Percentiles rank a stretch among this genome's conserved stretches.
phyloP scores from a whole-genome alignment of 768 basidiomycete species.

The Infundibulicybe gibba region DNA sequence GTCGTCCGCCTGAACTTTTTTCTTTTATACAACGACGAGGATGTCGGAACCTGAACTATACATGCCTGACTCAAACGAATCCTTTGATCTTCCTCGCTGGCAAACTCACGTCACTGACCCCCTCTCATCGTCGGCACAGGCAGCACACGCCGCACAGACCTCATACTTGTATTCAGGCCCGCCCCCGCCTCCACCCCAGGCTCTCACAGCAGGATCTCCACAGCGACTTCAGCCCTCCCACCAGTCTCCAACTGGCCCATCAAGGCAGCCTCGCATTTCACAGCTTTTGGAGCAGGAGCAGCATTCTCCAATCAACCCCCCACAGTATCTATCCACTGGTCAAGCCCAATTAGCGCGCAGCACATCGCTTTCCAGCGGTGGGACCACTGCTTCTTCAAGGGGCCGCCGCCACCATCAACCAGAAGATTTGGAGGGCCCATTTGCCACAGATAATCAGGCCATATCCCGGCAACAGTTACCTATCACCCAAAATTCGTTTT shows the following conservation, averaged over 20 bases:
- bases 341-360: constrained; percentile 62
- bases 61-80: constrained; percentile 77
- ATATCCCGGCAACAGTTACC: constrained; percentile 39
- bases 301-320: constrained; percentile 34
- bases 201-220: constrained; percentile 31
- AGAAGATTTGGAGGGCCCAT: constrained; percentile 62
- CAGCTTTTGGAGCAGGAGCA: constrained; percentile 68
- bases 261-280: constrained; percentile 56
- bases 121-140: constrained; percentile 36
- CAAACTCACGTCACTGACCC: constrained; percentile 55
- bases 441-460: constrained; percentile 32
- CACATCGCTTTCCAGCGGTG: constrained; percentile 55
- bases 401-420: constrained; percentile 63
- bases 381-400: constrained; percentile 39
- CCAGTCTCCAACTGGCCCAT: constrained; percentile 40
- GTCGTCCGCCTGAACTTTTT: too few species aligned
- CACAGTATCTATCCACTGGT: constrained; percentile 48
- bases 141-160: constrained; percentile 55
- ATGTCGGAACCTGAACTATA: constrained; percentile 79
- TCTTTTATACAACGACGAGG: constrained; percentile 13
- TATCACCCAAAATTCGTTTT: constrained; percentile 44
- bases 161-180: constrained; percentile 53
- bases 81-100: constrained; percentile 79
- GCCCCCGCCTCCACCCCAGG: constrained; percentile 47
- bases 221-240: constrained; percentile 50